Conservation (phyloP, 2,329 filamentous ascomycete genomes). For the Fusarium coicis region DNA sequence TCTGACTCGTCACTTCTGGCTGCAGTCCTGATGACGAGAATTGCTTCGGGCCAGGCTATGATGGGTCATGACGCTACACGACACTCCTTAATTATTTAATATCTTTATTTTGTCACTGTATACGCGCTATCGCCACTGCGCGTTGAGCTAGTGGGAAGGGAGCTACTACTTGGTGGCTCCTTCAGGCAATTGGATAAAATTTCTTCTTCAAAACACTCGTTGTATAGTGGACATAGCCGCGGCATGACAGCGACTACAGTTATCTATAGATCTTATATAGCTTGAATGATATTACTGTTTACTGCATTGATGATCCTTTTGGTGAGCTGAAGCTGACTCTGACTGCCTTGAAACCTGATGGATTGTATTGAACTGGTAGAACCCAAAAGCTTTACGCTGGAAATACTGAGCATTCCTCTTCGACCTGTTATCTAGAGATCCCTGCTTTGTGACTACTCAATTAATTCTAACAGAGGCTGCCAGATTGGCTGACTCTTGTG, state of each 20-base stretch:
- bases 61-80: neutral
- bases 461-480: too few relatives aligned
- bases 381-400: too few relatives aligned
- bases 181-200: neutral
- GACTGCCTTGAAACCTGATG: too few relatives aligned
- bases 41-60: neutral
- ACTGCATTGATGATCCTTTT: fast-evolving
- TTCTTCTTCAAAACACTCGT: constrained; percentile 32
- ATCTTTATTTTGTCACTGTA: neutral
- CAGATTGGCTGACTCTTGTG: too few relatives aligned
- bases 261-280: constrained; percentile 17
- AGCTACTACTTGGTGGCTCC: neutral
- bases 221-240: constrained; percentile 33
- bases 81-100: constrained; percentile 25
- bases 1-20: neutral
- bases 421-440: too few relatives aligned
- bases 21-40: neutral
- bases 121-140: neutral
- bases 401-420: too few relatives aligned
- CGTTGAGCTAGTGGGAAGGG: neutral
- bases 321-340: fast-evolving
- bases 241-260: constrained; percentile 2
- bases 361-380: too few relatives aligned
- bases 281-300: constrained; percentile 1
- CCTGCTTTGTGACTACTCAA: too few relatives aligned